Conservation (phyloP, 352 stramenopile genomes). For the Phytophthora sp. region DNA sequence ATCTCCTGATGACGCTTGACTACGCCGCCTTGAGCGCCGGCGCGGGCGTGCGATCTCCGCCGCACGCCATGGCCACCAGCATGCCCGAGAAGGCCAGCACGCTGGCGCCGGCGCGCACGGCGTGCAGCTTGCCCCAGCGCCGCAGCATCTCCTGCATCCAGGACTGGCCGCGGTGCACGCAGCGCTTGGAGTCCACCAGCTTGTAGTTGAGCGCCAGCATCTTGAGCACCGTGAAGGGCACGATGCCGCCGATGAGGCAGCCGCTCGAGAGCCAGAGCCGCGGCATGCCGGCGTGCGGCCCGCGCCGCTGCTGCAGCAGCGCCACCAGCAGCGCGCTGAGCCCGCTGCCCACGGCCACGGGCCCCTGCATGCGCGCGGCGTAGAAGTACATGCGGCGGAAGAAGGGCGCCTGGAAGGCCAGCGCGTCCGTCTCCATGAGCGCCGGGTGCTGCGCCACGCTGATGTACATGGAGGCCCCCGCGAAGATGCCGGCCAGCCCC, state of each 20-base stretch:
- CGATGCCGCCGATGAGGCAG: slow-evolving; percentile 56
- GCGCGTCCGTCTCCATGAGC: slow-evolving; percentile 59
- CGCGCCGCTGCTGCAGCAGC: slow-evolving; percentile 42
- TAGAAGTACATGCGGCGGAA: slow-evolving; percentile 85
- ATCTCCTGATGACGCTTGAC: neutral
- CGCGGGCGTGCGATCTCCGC: slow-evolving; percentile 27
- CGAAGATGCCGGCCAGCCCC: slow-evolving; percentile 69
- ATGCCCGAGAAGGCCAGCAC: slow-evolving; percentile 64
- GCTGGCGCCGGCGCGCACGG: slow-evolving; percentile 56
- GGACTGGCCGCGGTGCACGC: slow-evolving; percentile 37
- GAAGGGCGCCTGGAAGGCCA: slow-evolving; percentile 72
- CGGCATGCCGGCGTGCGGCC: slow-evolving; percentile 36
- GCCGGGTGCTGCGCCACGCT: slow-evolving; percentile 75
- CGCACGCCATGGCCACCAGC: slow-evolving; percentile 63
- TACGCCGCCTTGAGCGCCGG: slow-evolving; percentile 6
- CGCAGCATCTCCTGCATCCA: slow-evolving; percentile 65
- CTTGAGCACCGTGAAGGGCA: slow-evolving; percentile 70
- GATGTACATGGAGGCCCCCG: slow-evolving; percentile 72
- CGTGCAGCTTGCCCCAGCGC: slow-evolving; percentile 63
- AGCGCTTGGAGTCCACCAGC: slow-evolving; percentile 56
- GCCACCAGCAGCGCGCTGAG: slow-evolving; percentile 55
- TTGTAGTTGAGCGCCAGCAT: slow-evolving; percentile 74
- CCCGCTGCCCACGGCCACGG: slow-evolving; percentile 60
- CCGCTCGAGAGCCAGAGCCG: slow-evolving; percentile 65
- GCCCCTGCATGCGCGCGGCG: slow-evolving; percentile 66